phyloP scores from a whole-genome alignment of 176 grass and related monocot genomes.

The Oryza glumipatula region DNA sequence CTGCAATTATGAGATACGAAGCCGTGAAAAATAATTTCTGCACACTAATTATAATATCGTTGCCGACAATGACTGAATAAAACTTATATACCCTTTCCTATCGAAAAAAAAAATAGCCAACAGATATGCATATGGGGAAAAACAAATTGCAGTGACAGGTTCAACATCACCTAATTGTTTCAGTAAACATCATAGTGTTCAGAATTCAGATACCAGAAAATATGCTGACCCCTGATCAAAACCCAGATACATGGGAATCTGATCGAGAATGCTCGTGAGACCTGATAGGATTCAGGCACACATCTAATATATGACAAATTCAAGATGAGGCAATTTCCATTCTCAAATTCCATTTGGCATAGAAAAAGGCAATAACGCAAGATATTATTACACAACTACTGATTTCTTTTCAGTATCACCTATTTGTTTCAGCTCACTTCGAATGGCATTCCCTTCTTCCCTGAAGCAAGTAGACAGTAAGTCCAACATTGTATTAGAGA shows the following conservation, averaged over 20 bases:
- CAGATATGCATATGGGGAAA: background rate
- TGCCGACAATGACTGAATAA: background rate
- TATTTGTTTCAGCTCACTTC: slow-evolving; percentile 49
- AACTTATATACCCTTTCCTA: background rate
- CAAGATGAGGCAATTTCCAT: background rate
- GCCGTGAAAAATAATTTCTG: background rate
- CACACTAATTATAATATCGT: background rate
- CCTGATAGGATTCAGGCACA: slow-evolving; percentile 19
- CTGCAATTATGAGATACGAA: background rate
- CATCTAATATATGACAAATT: slow-evolving; percentile 13
- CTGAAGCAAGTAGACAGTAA: slow-evolving; percentile 26
- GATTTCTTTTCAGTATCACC: slow-evolving; percentile 54
- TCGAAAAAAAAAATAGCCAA: background rate
- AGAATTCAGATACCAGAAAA: background rate
- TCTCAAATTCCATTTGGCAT: background rate
- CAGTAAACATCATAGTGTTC: background rate
- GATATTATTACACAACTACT: slow-evolving; percentile 42
- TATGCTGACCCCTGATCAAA: slow-evolving; percentile 49
- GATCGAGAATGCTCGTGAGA: slow-evolving; percentile 51
- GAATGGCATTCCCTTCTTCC: slow-evolving; percentile 55
- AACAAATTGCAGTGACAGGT: background rate
- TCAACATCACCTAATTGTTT: background rate
- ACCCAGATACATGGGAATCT: slow-evolving; percentile 59
- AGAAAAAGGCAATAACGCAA: background rate
- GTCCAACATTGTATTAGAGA: background rate